Base-by-base conservation (phyloP, 129 eudicot genomes). In the Arctium lappa region DNA sequence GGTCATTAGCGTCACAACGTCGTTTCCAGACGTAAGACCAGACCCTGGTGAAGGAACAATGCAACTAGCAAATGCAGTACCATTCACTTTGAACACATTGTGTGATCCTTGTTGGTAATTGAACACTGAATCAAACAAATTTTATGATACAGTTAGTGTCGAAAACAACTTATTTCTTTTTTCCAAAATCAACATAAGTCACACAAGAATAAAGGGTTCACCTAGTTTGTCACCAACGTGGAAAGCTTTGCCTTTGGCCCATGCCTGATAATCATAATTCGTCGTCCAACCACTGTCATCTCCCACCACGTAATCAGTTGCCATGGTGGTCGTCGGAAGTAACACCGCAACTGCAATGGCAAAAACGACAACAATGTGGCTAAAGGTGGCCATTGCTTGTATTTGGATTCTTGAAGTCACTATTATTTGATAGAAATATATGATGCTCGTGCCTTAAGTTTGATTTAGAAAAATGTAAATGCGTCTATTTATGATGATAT, bases 11-110 rank as follows among this genome's bases (percentile, higher is more conserved):
- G 81, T 82, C 75, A 88, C 70, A 1, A 85, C 81, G 30, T 88
- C 91, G 22, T 76, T 37, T 1, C 91, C 89, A 30, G 81, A 79
- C 12, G 72, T 38, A 31, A 88, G 89, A 15, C 81, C 79, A 0
- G 22, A 0, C 15, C 78, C 46, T 46, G 71, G 74, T 29, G 73
- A 4, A 0, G 90, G 86, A 70, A 78, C 71, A 5, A 48, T 79
- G 85, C 90, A 86, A 39, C n/a, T 42, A 31, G 66, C 70, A 53
- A 89, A 89, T 62, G 50, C 81, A 29, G 75, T 42, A 3, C 62
- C 90, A 11, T 89, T 76, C 82, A 89, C 90, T 84, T 86, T 89
- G 82, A 40, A 62, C 30, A 89, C 92, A 56, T 89, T 60, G 75
- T 89, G 92, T 0, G 0, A 0, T 9, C 85, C 88, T 44, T 32